Evolutionary conservation across 805 yeast species (phyloP), one percentile per base, ranked within the genome.

Genomic region (Sugiyamaella americana): DNA sequence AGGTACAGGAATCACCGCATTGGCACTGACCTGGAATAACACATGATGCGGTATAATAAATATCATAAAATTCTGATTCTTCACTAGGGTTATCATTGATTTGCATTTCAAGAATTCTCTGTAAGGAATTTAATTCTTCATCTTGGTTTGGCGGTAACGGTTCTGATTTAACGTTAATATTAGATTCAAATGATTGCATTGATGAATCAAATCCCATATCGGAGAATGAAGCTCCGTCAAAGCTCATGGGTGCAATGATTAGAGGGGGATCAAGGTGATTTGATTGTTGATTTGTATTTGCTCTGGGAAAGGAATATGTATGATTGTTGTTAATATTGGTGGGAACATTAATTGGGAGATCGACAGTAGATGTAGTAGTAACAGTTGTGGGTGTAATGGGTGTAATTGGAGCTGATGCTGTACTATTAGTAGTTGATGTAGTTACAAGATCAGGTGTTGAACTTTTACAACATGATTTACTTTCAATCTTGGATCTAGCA

Each of bases 21-120:
- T 61, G 56, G 43, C 70, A 66, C 43, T 62, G 61, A 17, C 70
- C 69, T 0, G 69, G 69, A 34, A 66, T 53, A 4, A 62, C 64
- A 42, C 70, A 66, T 16, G 60, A 54, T 16, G 69, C 60, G 0
- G 68, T 61, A 47, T 52, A 64, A 36, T 58, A 56, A 26, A 65
- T 44, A 43, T 56, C 60, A 40, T 49, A 49, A 11, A 54, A 43
- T 17, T 48, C 49, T 13, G 45, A 30, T 19, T 32, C 5, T 5
- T 51, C 55, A 13, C 44, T 47, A n/a, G n/a, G n/a, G n/a, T 55
- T 13, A 8, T 26, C 32, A 13, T 13, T 13, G 13, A 8, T 8
- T 8, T 13, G 8, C 32, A 26, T 26, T 8, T 26, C 32, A 26
- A 26, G 8, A 8, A 26, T 8, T 13, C 32, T 26, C 13, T 26